Evolutionary conservation across 1,284 basidiomycete species (phyloP).

Genomic region (Cronartium quercuum): DNA sequence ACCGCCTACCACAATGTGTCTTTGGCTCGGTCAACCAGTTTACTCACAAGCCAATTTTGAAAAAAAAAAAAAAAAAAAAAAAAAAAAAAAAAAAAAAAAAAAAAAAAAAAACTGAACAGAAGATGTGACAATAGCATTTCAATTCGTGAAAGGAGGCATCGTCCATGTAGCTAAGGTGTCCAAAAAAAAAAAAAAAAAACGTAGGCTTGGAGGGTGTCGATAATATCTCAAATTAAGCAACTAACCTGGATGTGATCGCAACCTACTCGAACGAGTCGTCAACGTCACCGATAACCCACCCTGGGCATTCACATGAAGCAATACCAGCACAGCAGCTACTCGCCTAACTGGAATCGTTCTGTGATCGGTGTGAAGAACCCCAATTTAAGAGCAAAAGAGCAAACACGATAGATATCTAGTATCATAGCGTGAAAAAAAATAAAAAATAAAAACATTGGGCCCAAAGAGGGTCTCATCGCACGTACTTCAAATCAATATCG

Average conservation of each 20-base stretch:
- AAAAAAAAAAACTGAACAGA: background rate
- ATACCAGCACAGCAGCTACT: constrained; percentile 27
- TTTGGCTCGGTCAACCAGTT: too few species aligned
- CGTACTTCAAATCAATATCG: constrained; percentile 12
- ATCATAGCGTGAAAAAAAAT: too few species aligned
- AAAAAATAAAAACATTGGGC: too few species aligned
- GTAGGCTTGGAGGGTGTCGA: background rate
- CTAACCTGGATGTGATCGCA: constrained; percentile 32
- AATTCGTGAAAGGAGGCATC: too few species aligned
- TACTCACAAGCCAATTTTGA: background rate
- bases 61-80: background rate
- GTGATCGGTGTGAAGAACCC: background rate
- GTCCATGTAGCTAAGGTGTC: too few species aligned
- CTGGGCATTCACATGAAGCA: constrained; percentile 7
- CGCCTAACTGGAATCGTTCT: background rate
- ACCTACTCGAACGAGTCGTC: constrained; percentile 8
- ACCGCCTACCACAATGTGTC: constrained; percentile 21
- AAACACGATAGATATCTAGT: background rate
- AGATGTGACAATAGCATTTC: too few species aligned
- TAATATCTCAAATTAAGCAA: too few species aligned
- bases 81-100: background rate
- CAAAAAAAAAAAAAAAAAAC: background rate
- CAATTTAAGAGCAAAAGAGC: background rate
- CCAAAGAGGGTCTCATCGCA: too few species aligned
- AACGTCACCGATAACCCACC: constrained; percentile 20